Evolutionary conservation across 1,284 basidiomycete genomes (phyloP), one percentile per base, ranked within the genome.

Genomic region (Porogramme epimiltina): DNA sequence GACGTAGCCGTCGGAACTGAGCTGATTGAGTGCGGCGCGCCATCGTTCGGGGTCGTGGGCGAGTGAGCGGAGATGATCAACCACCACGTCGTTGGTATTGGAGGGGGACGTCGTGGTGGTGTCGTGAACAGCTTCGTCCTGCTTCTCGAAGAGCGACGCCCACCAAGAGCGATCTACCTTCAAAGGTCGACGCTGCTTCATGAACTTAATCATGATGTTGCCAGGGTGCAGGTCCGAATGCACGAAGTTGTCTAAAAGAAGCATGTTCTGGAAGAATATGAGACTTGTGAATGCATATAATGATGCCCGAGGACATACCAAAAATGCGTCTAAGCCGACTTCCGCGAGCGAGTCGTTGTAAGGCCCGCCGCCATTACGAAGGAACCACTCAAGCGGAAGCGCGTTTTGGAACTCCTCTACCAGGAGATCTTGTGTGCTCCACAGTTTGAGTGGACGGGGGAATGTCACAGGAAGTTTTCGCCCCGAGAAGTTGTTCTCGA

Each of bases 141-240:
- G 18, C 25, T 22, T 31, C 3, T 64, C 59, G 56, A 76, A 65
- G 28, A 81, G 55, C 19, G 72, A 70, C 11, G 66, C 60, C 65
- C 78, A 82, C 65, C 78, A 83, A 39, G 87, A 72, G 63, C 80
- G 80, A 58, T 75, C 72, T 20, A 34, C 24, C 38, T 40, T 88
- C 69, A 40, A 92, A 71, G 55, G 77, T 71, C 2, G 84, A 80
- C 8, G 83, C 78, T 0, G 91, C 66, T 89, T 90, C 68, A 87
- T 88, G 71, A 98, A 97, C 68, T 95, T 96, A 74, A 98, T 87
- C 89, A 98, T 94, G 70, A 98, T 96, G 70, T 98, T 98, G 25
- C 96, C 96, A 0, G 94, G 93, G 70, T 93, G 91, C 23, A 97
- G 79, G 70, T 97, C 96, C 3, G 95, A 87, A 69, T 99, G 96